Evolutionary conservation across 2,329 filamentous ascomycete species (phyloP).

Genomic region (Chrysoporthe cubensis): DNA sequence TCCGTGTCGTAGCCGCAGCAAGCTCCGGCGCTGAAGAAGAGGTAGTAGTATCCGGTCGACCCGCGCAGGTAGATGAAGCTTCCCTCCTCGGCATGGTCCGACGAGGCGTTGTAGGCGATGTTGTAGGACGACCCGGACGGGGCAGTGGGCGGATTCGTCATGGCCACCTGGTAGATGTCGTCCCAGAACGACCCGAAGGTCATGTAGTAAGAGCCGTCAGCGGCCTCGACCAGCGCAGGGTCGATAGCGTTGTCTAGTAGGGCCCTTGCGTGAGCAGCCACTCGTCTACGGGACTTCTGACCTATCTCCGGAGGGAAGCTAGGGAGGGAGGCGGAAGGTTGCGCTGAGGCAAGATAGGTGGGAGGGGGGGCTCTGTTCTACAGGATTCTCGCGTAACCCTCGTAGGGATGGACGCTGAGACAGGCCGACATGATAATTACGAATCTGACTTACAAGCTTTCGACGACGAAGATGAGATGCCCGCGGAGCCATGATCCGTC

Average conservation of each 20-base stretch:
- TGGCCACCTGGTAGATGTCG: conserved; percentile 57
- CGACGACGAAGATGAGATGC: conserved; percentile 44
- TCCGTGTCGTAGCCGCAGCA: conserved; percentile 61
- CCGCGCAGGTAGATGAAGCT: conserved; percentile 55
- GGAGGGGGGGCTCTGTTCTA: too few relatives aligned
- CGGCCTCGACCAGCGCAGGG: conserved; percentile 47
- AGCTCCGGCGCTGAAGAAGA: conserved; percentile 62
- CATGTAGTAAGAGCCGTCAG: conserved; percentile 41
- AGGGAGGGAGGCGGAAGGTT: too few relatives aligned
- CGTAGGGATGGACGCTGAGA: too few relatives aligned
- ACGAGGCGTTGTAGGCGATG: conserved; percentile 56
- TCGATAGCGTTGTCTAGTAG: conserved; percentile 59
- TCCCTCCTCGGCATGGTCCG: conserved; percentile 56
- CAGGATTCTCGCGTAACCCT: too few relatives aligned
- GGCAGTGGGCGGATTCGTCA: conserved; percentile 43
- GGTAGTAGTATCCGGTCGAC: conserved; percentile 57
- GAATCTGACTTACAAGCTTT: conserved; percentile 37
- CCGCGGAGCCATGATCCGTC: conserved; percentile 55
- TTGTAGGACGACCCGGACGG: conserved; percentile 41
- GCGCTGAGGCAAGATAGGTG: too few relatives aligned
- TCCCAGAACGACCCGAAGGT: conserved; percentile 68
- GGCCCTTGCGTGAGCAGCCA: not conserved
- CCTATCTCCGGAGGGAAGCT: too few relatives aligned
- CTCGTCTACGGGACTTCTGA: too few relatives aligned
- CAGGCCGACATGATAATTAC: not conserved